Evolutionary conservation across 257 asterid genomes (phyloP).

Genomic region (Solanum arcanum): DNA sequence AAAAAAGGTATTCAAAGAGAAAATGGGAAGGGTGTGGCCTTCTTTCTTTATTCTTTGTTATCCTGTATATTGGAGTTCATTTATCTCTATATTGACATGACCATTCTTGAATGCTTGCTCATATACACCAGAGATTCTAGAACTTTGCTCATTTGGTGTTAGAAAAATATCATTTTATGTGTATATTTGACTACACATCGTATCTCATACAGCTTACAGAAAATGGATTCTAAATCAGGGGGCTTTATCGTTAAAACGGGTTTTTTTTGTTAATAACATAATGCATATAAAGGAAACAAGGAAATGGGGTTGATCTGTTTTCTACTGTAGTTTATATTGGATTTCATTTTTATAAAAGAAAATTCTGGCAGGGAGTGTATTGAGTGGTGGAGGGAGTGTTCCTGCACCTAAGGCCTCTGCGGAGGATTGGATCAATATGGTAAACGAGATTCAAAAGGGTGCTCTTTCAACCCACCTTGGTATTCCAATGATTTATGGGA

Average conservation of each 20-base stretch:
- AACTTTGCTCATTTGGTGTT: neutral
- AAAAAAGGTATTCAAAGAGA: neutral
- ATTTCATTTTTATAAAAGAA: neutral
- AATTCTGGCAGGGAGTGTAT: conserved; percentile 20
- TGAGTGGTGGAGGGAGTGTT: conserved; percentile 35
- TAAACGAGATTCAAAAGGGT: conserved; percentile 21
- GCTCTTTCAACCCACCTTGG: conserved; percentile 29
- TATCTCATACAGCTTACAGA: neutral
- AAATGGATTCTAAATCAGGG: neutral
- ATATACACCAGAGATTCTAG: neutral
- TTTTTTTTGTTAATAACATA: neutral
- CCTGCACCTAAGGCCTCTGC: conserved; percentile 24
- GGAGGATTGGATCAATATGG: conserved; percentile 23
- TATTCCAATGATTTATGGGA: conserved; percentile 31
- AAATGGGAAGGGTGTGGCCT: neutral
- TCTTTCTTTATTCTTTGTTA: neutral
- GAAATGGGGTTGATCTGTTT: neutral
- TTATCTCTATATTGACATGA: neutral
- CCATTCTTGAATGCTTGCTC: neutral
- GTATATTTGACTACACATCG: neutral
- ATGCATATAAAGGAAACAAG: neutral
- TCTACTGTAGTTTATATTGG: neutral
- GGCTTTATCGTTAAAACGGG: neutral
- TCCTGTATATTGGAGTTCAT: neutral
- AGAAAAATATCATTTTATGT: neutral